Evolutionary conservation across 495 filamentous ascomycete genomes (phyloP).

Genomic region (Aspergillus cristatus): DNA sequence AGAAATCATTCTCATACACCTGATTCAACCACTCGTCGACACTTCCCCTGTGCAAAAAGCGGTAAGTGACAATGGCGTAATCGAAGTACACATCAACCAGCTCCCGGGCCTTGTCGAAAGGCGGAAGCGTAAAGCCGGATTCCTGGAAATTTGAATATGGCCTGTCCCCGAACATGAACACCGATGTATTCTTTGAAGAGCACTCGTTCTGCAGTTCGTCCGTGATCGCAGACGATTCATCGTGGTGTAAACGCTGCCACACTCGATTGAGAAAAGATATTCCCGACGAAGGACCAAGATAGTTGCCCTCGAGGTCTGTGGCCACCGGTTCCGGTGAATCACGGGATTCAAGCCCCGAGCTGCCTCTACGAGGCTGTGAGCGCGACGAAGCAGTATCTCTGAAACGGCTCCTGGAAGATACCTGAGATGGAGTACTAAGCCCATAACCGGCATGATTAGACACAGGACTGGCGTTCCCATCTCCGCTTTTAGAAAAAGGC

Average conservation of each 20-base stretch:
- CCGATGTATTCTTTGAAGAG: conserved; percentile 26
- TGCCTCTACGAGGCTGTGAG: conserved; percentile 3
- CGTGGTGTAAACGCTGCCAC: conserved; percentile 35
- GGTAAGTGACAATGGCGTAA: conserved; percentile 40
- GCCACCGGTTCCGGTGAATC: conserved; percentile 36
- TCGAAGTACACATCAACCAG: conserved; percentile 37
- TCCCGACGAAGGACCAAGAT: conserved; percentile 36
- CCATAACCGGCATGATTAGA: too few relatives aligned
- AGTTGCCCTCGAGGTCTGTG: conserved; percentile 40
- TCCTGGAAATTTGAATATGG: conserved; percentile 26
- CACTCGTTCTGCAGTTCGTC: conserved; percentile 26
- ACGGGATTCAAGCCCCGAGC: conserved; percentile 15
- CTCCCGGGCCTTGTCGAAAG: conserved; percentile 26
- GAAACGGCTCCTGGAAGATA: conserved; percentile 4
- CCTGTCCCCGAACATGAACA: conserved; percentile 38
- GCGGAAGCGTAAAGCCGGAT: conserved; percentile 23
- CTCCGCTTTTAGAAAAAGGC: conserved; percentile 6
- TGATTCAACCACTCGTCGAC: conserved; percentile 32
- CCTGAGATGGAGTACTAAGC: too few relatives aligned
- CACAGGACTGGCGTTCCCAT: too few relatives aligned
- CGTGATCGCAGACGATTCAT: conserved; percentile 26
- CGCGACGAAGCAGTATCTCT: background rate
- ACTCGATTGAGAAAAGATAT: conserved; percentile 40
- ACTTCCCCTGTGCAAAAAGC: conserved; percentile 33
- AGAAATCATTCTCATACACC: conserved; percentile 28